Conservation (phyloP, 257 asterid species). For the Echium plantagineum region DNA sequence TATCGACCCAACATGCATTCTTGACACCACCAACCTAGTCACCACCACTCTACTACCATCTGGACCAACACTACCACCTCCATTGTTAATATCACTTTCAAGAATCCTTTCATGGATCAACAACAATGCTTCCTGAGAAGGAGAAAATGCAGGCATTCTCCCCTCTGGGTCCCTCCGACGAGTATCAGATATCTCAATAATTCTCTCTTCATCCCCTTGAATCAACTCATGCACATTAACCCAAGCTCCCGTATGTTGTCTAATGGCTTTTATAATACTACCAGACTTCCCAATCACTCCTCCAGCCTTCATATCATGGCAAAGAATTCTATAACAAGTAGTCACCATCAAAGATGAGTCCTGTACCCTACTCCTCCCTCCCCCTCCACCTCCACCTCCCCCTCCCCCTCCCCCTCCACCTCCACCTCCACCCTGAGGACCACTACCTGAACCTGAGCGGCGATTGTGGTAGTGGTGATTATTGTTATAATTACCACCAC, state of each 20-base stretch:
- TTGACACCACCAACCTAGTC: slow-evolving; percentile 78
- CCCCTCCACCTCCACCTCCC: slow-evolving; percentile 26
- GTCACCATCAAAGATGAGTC: slow-evolving; percentile 63
- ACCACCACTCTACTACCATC: slow-evolving; percentile 47
- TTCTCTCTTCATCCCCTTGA: slow-evolving; percentile 85
- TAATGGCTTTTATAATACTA: slow-evolving; percentile 69
- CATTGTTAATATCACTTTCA: slow-evolving; percentile 40
- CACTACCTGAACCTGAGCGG: neutral
- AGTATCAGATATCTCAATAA: slow-evolving; percentile 77
- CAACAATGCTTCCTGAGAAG: slow-evolving; percentile 84
- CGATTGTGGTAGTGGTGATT: neutral
- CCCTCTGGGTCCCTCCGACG: slow-evolving; percentile 74
- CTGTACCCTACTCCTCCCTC: slow-evolving; percentile 21
- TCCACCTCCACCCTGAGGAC: slow-evolving; percentile 22
- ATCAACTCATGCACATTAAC: slow-evolving; percentile 76
- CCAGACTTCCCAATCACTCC: slow-evolving; percentile 97
- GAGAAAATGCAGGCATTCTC: slow-evolving; percentile 56
- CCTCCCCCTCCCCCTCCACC: slow-evolving; percentile 8
- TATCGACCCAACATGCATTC: slow-evolving; percentile 83
- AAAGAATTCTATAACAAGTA: slow-evolving; percentile 68
- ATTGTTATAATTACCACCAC: neutral
- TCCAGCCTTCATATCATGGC: slow-evolving; percentile 78
- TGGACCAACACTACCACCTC: slow-evolving; percentile 35
- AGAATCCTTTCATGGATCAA: slow-evolving; percentile 80
- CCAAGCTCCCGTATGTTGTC: slow-evolving; percentile 96